Evolutionary conservation across 192 early-diverging fungal genomes (phyloP).

Genomic region (Spinellus fusiger): DNA sequence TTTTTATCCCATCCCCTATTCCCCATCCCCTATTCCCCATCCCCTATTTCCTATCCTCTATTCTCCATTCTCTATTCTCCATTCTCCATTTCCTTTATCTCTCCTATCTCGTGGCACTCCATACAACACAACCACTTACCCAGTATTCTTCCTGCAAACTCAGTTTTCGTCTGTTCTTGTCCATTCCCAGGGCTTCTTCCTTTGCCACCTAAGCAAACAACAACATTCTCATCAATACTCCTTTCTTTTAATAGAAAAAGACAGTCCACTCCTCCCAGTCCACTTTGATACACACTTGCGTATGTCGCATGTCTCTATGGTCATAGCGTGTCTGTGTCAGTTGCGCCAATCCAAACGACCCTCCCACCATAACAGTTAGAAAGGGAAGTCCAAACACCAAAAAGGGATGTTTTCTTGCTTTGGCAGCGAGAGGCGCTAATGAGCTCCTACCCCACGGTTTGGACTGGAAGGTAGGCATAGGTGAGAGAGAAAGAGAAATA

Average conservation of each 20-base stretch:
- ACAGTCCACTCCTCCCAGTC: background rate
- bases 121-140: conserved; percentile 19
- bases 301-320: conserved; percentile 49
- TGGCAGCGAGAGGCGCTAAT: background rate
- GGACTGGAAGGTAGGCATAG: conserved; percentile 32
- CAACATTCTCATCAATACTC: too few species aligned
- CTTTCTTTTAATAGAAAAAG: too few species aligned
- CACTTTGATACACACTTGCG: conserved; percentile 7
- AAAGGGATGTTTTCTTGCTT: conserved; percentile 46
- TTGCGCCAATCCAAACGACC: conserved; percentile 63
- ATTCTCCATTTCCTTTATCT: too few species aligned
- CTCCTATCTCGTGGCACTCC: background rate
- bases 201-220: conserved; percentile 40
- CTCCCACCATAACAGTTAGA: conserved; percentile 58
- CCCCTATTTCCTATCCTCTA: too few species aligned
- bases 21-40: too few species aligned
- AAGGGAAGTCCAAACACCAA: conserved; percentile 68
- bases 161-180: conserved; percentile 49
- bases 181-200: conserved; percentile 49
- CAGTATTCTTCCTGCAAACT: conserved; percentile 72
- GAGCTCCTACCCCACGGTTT: conserved; percentile 19
- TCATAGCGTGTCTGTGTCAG: conserved; percentile 76
- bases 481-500: too few species aligned
- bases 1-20: too few species aligned
- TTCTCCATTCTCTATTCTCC: too few species aligned